phyloP scores from a whole-genome alignment of 495 filamentous ascomycete species.

The Penicillium soppii region DNA sequence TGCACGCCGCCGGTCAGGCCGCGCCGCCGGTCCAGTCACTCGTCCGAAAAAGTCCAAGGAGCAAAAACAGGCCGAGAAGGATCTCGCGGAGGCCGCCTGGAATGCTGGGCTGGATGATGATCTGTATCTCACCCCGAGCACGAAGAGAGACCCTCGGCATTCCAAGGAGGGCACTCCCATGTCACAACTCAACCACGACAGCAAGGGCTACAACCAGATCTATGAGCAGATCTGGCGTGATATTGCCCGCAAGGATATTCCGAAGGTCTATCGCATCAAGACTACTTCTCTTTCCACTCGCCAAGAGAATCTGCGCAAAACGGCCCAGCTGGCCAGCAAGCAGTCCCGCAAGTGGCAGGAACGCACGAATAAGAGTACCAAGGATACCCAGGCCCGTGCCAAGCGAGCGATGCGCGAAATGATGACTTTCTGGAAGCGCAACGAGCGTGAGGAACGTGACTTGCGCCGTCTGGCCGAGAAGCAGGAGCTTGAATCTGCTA shows the following conservation, averaged over 20 bases:
- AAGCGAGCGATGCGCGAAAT: constrained; percentile 99
- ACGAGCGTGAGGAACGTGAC: constrained; percentile 96
- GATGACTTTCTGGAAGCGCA: constrained; percentile 99
- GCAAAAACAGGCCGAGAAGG: constrained; percentile 94
- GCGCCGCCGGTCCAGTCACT: constrained; percentile 59
- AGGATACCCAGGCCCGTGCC: constrained; percentile 93
- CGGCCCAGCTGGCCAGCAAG: constrained; percentile 93
- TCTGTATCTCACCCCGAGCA: constrained; percentile 61
- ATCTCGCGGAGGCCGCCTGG: constrained; percentile 85
- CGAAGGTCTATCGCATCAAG: constrained; percentile 85
- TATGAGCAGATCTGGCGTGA: constrained; percentile 99
- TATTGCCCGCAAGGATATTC: constrained; percentile 88
- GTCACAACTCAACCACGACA: constrained; percentile 61
- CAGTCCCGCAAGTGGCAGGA: constrained; percentile 97
- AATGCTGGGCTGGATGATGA: constrained; percentile 84
- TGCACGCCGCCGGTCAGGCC: constrained; percentile 64
- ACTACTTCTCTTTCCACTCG: constrained; percentile 78
- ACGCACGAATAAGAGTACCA: constrained; percentile 95
- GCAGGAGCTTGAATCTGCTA: constrained; percentile 94
- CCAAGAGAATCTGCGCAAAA: constrained; percentile 92
- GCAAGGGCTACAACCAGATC: constrained; percentile 93
- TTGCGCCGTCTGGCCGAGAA: constrained; percentile 89
- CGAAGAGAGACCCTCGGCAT: constrained; percentile 51
- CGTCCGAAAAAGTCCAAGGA: constrained; percentile 89
- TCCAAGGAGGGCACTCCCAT: constrained; percentile 63